Base-by-base conservation (phyloP, 1,284 basidiomycete species). In the Chiua sp. region DNA sequence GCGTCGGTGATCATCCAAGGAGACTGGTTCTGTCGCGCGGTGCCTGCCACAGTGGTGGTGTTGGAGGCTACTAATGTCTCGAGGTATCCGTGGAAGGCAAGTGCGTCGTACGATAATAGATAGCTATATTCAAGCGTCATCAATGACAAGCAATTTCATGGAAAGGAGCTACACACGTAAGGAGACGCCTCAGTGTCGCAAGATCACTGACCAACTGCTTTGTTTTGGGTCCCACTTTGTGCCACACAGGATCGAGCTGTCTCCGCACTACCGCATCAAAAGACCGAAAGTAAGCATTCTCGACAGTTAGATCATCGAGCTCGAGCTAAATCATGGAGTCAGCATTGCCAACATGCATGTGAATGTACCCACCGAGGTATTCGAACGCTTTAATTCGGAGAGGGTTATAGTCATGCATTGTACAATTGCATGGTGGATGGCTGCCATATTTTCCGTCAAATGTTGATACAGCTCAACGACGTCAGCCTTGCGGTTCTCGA, bases 401-500 rank as follows among this genome's bases (percentile, higher is more conserved):
- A 99, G 79, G 3, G 97, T 98, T 1, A 87, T 88, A 44, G 88
- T 93, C 89, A 99, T 97, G 72, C 97, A 99, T 68, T 97, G 93
- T 18, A 98, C 88, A 61, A 99, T 94, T 2, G 92, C 92, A 51
- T 88, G 86, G 72, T 99, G 98, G 47, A 98, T 98, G 50, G 94
- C 90, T 23, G 83, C 76, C 98, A 99, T 98, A 10, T 87, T 77
- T 52, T 92, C 87, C 0, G 93, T 93, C 75, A 99, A 82, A 6
- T 87, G 85, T 72, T 98, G 96, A 57, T 94, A 91, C 44, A 99
- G 79, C 72, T 99, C 96, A 30, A 98, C 84, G 15, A 98, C 94
- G 69, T 99, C 96, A 1, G 96, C 94, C 65, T 88, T 87, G 60
- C 93, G 87, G 47, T 88, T 85, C 67, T 93, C 88, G 2, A 98